Evolutionary conservation across 2,329 filamentous ascomycete species (phyloP), one percentile per base, ranked within the genome.

Genomic region (Aspergillus sp.): DNA sequence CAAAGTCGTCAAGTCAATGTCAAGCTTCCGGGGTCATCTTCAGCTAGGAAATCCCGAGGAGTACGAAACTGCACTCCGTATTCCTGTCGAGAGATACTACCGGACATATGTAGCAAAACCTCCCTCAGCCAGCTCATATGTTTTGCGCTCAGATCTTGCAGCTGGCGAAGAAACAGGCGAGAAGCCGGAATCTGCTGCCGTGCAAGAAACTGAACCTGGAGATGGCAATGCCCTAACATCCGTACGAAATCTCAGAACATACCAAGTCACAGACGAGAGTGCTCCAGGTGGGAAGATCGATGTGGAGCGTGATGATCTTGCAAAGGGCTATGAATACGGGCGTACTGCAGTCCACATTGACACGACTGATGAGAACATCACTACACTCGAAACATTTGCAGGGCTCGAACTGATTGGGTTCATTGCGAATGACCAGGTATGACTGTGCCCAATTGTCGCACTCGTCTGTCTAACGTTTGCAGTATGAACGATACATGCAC

Each of bases 281-380:
- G 86, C 85, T 0, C 85, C 88, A 0, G 91, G 89, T 14, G 88
- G 89, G 11, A 96, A 93, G 73, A 81, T 81, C 49, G 90, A 96
- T 49, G 86, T 99, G 21, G 84, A 88, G 23, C 85, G 85, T 53
- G 91, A 96, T 13, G 84, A 90, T 14, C 79, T 99, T 34, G 90
- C 90, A n/a, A 96, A 91, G 69, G 94, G 94, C 0, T 99, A 93
- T 65, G 87, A 91, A 65, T 99, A 99, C 68, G 94, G 94, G 43
- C 83, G 91, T 52, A 97, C 93, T 0, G 91, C 89, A 2, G 93
- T 99, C 1, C 87, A 88, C 60, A 96, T 99, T 60, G 89, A 85
- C 59, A 87, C 92, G 61, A 88, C 88, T 0, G 93, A 99, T 63
- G 82, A 88, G 68, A 91, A 92, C 60, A 85, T 97, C 52, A 96